These are phyloP conservation scores for Fraxinus xanthoxyloides DNA, from an alignment of 305 asterid genomes.

Conservation along the genomic window DNA sequence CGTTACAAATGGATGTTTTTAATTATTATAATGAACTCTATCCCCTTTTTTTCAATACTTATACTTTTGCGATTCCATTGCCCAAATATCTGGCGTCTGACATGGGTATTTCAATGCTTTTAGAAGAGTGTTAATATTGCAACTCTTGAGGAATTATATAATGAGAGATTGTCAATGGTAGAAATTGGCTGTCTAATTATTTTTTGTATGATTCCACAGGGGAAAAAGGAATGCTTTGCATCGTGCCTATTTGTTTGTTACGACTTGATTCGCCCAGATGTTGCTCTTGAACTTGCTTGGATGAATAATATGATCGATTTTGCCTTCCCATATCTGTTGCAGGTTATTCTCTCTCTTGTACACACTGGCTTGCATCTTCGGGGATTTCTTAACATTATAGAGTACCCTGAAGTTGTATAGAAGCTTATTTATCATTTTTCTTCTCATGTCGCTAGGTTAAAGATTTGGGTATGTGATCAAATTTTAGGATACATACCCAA, in stretches of 20 bases:
- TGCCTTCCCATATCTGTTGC: slow-evolving; percentile 93
- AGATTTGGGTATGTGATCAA: neutral
- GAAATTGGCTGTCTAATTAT: slow-evolving; percentile 10
- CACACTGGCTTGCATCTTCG: neutral
- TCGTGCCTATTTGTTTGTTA: slow-evolving; percentile 98
- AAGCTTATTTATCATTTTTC: neutral
- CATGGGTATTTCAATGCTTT: slow-evolving; percentile 1
- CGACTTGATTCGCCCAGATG: slow-evolving; percentile 87
- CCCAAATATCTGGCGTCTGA: slow-evolving; percentile 11
- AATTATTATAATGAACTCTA: neutral
- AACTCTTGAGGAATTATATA: neutral
- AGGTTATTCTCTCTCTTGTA: slow-evolving; percentile 50
- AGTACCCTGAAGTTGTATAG: neutral
- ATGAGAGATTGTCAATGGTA: slow-evolving; percentile 2
- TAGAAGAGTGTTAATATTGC: slow-evolving; percentile 4
- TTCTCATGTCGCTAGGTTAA: neutral
- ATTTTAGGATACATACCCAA: neutral
- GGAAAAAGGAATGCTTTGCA: slow-evolving; percentile 98
- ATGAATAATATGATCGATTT: slow-evolving; percentile 96
- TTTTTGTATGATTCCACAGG: slow-evolving; percentile 49
- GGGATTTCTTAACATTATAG: neutral
- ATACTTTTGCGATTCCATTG: neutral
- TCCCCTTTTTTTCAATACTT: neutral
- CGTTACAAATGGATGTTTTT: neutral
- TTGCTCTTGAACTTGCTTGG: slow-evolving; percentile 98